Conservation (phyloP, 2,329 filamentous ascomycete species). For the Penicillium sclerotiorum region DNA sequence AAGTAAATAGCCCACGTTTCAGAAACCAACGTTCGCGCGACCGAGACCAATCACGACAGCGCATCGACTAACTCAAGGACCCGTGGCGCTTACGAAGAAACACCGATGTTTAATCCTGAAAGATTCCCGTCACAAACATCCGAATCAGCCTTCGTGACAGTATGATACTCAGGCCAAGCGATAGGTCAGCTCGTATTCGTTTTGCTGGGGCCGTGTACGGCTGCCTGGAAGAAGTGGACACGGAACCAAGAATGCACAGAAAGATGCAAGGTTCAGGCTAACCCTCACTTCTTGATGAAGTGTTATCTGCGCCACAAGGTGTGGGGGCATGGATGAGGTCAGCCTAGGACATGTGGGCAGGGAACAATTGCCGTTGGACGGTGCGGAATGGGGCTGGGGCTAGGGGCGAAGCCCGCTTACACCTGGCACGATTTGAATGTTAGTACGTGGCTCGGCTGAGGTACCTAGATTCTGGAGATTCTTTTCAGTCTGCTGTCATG, state of each 20-base stretch:
- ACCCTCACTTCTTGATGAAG: neutral
- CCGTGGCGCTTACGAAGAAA: slow-evolving; percentile 1
- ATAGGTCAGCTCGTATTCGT: slow-evolving; percentile 1
- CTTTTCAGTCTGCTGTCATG: too few relatives aligned
- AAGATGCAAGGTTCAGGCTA: neutral
- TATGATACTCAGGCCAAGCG: neutral
- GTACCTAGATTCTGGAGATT: too few relatives aligned
- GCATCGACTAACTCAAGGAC: neutral
- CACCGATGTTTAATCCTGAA: neutral
- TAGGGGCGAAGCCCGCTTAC: neutral
- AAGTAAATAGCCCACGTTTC: slow-evolving; percentile 11
- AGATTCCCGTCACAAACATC: neutral
- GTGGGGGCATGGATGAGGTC: slow-evolving; percentile 3
- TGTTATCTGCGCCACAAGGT: neutral
- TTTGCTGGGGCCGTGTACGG: neutral
- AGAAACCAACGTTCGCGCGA: slow-evolving; percentile 10
- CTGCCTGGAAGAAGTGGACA: slow-evolving; percentile 4
- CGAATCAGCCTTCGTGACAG: neutral
- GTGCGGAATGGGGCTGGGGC: neutral
- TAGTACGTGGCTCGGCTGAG: too few relatives aligned
- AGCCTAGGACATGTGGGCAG: neutral
- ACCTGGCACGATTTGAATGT: too few relatives aligned
- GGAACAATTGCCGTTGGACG: neutral
- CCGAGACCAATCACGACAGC: slow-evolving; percentile 14
- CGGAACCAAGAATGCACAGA: neutral